These are phyloP conservation scores for Lentinula sp. DNA, from an alignment of 768 basidiomycete species.

Conservation along the genomic window DNA sequence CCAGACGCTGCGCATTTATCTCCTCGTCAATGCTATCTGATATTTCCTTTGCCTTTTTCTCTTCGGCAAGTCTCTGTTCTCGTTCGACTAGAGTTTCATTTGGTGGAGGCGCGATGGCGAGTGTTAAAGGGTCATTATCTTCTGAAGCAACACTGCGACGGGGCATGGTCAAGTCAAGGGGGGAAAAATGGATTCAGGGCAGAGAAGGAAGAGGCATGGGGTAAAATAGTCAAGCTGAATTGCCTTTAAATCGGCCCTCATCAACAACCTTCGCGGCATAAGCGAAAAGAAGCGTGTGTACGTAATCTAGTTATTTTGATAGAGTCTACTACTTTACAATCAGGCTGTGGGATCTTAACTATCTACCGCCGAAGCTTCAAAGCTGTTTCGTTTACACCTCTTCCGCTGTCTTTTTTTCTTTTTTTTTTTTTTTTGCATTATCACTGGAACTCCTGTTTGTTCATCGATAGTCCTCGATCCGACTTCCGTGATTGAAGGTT, in stretches of 20 bases:
- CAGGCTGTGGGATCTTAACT: too few species aligned
- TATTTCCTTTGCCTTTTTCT: conserved; percentile 44
- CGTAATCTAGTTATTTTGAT: not conserved
- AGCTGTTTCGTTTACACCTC: not conserved
- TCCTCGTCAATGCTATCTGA: conserved; percentile 65
- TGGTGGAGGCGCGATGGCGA: conserved; percentile 43
- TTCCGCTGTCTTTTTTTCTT: not conserved
- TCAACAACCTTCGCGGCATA: not conserved
- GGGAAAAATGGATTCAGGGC: not conserved
- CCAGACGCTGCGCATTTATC: conserved; percentile 41
- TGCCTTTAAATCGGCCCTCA: not conserved
- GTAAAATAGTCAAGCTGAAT: not conserved
- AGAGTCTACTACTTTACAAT: not conserved
- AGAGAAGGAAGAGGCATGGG: not conserved
- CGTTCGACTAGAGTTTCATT: conserved; percentile 44
- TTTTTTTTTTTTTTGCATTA: too few species aligned
- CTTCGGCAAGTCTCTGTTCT: conserved; percentile 36
- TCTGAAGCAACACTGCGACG: conserved; percentile 3
- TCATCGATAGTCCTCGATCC: not conserved
- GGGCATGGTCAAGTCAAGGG: not conserved
- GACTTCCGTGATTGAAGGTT: not conserved
- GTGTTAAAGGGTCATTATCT: conserved; percentile 43
- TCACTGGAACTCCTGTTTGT: not conserved
- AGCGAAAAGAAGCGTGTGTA: not conserved
- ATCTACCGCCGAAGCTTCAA: not conserved